Evolutionary conservation across 345 rosid genomes (phyloP), one percentile per base, ranked within the genome.

Genomic region (Linum trigynum): DNA sequence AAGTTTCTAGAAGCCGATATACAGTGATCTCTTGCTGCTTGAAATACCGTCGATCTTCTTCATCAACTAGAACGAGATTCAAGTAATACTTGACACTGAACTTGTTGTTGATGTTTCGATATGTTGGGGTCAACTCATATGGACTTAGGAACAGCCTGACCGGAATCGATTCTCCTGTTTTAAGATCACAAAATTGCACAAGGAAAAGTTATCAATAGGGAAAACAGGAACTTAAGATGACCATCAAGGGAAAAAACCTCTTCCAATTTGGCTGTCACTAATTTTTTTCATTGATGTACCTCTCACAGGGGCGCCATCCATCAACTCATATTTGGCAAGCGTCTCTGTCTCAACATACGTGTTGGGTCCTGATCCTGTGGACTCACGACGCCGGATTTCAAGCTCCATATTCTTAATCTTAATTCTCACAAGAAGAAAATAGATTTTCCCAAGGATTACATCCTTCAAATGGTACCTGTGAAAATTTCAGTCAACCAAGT

Each of bases 301-400:
- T 62, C 65, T 62, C 5, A 62, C 65, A 39, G 65, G 65, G 41
- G 65, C 65, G 14, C 65, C 65, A 39, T 62, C 65, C 65, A 62
- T 62, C 65, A 62, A 62, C 50, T 62, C 65, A n/a, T 38, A 62
- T 62, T 62, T 62, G 6, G 65, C 65, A 39, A 62, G 50, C 4
- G 65, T 62, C 65, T 62, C 65, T 12, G 65, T 62, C 50, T 62
- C 65, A 3, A 62, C 65, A n/a, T 62, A 41, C 41, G 65, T 62
- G 41, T 62, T 62, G 17, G 65, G 50, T 50, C 65, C 65, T 14
- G 65, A 62, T 62, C 65, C 65, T 62, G 65, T 62, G 14, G 65
- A 62, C 16, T 62, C 65, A 39, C 65, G 65, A 14, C 65, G 65
- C 17, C 65, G 40, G 32, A 62, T 62, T 50, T 62, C 65, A 62